These are phyloP conservation scores for Diaporthe humulicola DNA, from an alignment of 2,329 filamentous ascomycete species.

Conservation along the genomic window DNA sequence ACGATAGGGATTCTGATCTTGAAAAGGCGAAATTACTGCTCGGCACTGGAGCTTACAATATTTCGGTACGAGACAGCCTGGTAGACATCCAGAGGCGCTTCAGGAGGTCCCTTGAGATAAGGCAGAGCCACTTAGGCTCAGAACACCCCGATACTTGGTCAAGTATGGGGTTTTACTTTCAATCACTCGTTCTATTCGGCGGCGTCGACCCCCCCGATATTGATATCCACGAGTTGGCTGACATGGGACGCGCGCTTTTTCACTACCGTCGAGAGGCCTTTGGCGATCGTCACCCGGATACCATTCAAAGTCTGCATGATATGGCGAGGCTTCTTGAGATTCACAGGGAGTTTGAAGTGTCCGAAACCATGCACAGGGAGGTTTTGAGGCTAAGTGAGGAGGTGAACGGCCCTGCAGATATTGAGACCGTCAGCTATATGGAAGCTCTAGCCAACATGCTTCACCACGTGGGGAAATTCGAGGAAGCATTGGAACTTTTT, in stretches of 20 bases:
- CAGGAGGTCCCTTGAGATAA: neutral
- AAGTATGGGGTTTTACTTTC: neutral
- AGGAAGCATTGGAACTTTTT: neutral
- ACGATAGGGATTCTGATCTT: neutral
- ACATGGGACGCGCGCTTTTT: neutral
- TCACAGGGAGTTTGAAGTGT: neutral
- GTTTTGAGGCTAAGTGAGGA: neutral
- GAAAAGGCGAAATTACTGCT: neutral
- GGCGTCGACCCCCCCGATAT: neutral
- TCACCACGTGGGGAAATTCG: neutral
- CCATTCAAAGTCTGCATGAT: neutral
- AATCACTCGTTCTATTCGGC: neutral
- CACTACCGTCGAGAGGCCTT: neutral
- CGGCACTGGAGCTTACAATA: neutral
- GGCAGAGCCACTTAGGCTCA: neutral
- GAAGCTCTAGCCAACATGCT: neutral
- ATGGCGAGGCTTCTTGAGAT: neutral
- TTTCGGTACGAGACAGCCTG: fast-evolving
- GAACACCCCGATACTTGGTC: neutral
- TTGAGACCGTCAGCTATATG: neutral
- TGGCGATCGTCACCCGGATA: neutral
- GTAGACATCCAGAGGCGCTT: neutral
- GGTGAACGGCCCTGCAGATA: neutral
- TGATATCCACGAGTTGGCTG: neutral
- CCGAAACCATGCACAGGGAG: neutral